A percentile compares a stretch with the other conserved stretches of the same genome.
Evolutionary conservation across 108 stramenopile species (phyloP).

Genomic region (Stephanodiscus minutulus): DNA sequence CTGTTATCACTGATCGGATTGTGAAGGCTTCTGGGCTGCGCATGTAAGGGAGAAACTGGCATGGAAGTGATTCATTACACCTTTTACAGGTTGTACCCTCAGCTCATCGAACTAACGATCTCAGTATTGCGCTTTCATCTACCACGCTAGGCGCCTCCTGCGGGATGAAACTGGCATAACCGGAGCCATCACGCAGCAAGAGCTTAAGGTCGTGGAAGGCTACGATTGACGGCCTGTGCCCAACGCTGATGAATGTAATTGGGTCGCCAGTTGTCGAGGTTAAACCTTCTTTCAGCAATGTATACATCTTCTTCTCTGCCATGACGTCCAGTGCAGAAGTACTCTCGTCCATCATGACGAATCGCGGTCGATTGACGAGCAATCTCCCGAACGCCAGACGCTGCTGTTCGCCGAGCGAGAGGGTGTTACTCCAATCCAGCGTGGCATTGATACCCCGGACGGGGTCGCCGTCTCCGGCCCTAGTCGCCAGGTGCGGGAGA

Average conservation of each 20-base stretch:
- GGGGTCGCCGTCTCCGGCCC: conserved; percentile 56
- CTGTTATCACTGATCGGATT: no score
- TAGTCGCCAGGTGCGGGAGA: conserved; percentile 46
- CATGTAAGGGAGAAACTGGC: no score
- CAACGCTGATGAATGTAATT: conserved; percentile 73
- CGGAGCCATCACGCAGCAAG: conserved; percentile 31
- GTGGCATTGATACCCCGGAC: conserved; percentile 45
- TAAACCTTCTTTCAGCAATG: conserved; percentile 43
- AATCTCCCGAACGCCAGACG: conserved; percentile 73
- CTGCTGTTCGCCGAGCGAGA: conserved; percentile 81
- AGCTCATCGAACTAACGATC: not conserved
- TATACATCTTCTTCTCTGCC: conserved; percentile 72
- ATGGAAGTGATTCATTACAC: no score
- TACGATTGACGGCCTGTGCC: conserved; percentile 79
- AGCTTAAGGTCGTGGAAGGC: conserved; percentile 68
- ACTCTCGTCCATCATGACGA: conserved; percentile 79
- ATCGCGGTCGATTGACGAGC: conserved; percentile 59
- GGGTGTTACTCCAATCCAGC: conserved; percentile 69
- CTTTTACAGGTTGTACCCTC: not conserved
- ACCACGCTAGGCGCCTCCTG: not conserved
- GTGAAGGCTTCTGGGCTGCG: no score
- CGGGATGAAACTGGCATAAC: conserved; percentile 31
- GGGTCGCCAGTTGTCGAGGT: not conserved
- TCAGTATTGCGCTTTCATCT: not conserved
- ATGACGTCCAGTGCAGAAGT: conserved; percentile 75